Base-by-base conservation (phyloP, 2,329 filamentous ascomycete genomes). In the Pseudocercospora eumusae region DNA sequence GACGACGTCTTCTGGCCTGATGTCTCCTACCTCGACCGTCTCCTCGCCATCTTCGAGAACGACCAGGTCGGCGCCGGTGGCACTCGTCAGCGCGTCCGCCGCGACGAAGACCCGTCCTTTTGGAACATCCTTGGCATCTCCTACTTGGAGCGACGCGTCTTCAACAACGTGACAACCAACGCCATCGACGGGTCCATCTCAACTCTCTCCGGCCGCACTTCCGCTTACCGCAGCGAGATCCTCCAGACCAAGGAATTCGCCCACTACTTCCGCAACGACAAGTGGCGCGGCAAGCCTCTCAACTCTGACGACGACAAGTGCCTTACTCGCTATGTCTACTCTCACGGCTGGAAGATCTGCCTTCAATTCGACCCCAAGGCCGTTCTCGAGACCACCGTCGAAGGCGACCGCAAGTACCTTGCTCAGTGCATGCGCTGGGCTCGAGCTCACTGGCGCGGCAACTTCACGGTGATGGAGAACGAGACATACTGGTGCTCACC, bases 101-200 rank as follows among this genome's bases (percentile, higher is more conserved):
- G 82, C 1, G 75, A 75, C 1, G 44, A 67, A 61, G 58, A 64
- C 47, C 59, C 68, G 4, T 63, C 63, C 56, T 50, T 70, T 28
- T 79, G 79, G 71, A 86, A 88, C 72, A 80, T 86, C 69, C 75
- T 88, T 18, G 85, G 83, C 0, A 81, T 81, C 28, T 71, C 80
- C n/a, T 87, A 88, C 69, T 79, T 88, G 0, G 80, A 84, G 66
- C 82, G 85, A 0, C 84, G 87, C 71, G 87, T 87, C 69, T 88
- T 83, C 70, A 86, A 88, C 69, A 82, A 84, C 57, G 79, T 81
- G 0, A 77, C 83, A 0, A 82, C 82, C 6, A 84, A 83, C 63
- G 76, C 80, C 6, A 74, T 88, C 9, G 86, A 88, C 60, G 84
- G 84, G 8, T 84, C 83, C 9, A 78, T 86, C 20, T 86, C 84